These are phyloP conservation scores for Ambrosia hybrid DNA, from an alignment of 140 eudicot species.

Conservation along the genomic window DNA sequence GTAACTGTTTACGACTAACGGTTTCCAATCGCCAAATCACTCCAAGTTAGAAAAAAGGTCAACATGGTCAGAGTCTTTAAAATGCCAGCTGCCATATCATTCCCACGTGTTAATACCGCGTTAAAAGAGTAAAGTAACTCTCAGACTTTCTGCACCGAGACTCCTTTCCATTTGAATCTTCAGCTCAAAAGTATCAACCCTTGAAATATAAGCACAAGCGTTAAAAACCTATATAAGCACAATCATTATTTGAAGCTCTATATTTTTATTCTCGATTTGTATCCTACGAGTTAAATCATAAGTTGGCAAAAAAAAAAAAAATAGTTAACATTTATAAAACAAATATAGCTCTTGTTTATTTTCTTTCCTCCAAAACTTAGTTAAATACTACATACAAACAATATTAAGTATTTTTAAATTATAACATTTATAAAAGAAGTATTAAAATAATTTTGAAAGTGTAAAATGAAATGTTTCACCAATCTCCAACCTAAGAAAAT, in stretches of 20 bases:
- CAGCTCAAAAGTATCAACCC: slow-evolving; percentile 58
- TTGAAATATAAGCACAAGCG: slow-evolving; percentile 17
- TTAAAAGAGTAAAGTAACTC: slow-evolving; percentile 52
- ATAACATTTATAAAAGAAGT: too few species aligned
- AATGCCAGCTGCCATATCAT: neutral
- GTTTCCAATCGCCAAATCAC: neutral
- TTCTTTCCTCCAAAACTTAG: too few species aligned
- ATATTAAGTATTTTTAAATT: too few species aligned
- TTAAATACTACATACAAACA: too few species aligned
- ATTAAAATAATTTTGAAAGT: too few species aligned
- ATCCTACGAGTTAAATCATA: too few species aligned
- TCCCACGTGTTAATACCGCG: neutral
- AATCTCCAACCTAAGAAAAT: slow-evolving; percentile 38
- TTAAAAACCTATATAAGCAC: too few species aligned
- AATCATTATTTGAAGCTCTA: too few species aligned
- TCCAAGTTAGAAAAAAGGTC: neutral
- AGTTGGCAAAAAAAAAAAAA: too few species aligned
- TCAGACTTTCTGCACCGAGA: slow-evolving; percentile 59
- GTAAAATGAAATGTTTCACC: slow-evolving; percentile 37
- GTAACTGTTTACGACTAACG: neutral
- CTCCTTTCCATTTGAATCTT: slow-evolving; percentile 46
- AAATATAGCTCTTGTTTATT: too few species aligned
- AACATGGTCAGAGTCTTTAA: neutral
- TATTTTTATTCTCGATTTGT: too few species aligned
- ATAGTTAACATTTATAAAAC: too few species aligned